Base-by-base conservation (phyloP, 1,139 yeast genomes). In the Debaryomyces coudertii region DNA sequence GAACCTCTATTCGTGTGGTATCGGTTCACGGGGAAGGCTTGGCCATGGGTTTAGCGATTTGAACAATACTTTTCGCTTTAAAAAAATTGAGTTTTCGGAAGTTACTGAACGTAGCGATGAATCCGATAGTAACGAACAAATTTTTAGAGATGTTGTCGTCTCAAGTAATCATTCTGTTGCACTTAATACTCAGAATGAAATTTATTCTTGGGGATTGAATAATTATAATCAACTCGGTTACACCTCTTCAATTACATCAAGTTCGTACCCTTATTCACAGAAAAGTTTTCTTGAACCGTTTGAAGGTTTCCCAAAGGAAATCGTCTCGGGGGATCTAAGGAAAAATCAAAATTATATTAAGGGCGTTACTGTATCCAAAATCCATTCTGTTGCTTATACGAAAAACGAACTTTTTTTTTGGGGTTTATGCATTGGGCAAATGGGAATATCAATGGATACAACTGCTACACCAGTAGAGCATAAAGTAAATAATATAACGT, bases 341-440 rank as follows among this genome's bases (percentile, higher is more conserved):
- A 60, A 56, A 55, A 50, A 47, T 27, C 15, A 47, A 1, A 42
- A 57, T 28, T 58, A 60, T 11, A 60, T 82, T 4, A 62, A 65
- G 11, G 90, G 90, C 0, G 70, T 86, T 7, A 68, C 85, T 0
- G 85, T 89, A 9, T 88, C 97, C 1, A 82, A 79, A 40, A 74
- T 85, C 18, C 96, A 89, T 60, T 82, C 95, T 0, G 74, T 86
- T 4, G 88, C 80, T 0, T 86, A 75, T 53, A 72, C 86, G 0
- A 72, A 69, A 24, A 63, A 73, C 29, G 77, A 75, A 8, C 56
- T 90, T 6, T 80, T 71, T 51, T 67, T 83, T 33, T 90, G 96
- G 96, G 98, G 98, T 0, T 67, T 86, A 27, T 88, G 90, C 60
- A 68, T 83, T 25, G 98, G 98, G 0, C 97, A 92, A 61, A 83